phyloP scores from a whole-genome alignment of 2,329 filamentous ascomycete species.

The Colletotrichum shisoi region DNA sequence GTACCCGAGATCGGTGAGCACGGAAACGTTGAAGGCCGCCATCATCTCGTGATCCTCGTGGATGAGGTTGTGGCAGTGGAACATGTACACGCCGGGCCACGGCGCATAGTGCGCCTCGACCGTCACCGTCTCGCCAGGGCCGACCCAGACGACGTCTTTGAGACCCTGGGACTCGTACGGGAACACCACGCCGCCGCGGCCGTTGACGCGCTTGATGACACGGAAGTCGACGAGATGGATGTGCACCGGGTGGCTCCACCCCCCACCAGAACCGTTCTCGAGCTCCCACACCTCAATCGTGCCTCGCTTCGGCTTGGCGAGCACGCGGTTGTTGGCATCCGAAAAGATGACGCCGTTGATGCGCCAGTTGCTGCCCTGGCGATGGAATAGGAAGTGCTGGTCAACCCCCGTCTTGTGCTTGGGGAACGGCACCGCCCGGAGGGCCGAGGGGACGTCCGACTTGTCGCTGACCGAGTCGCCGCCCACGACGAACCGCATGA shows the following conservation, averaged over 20 bases:
- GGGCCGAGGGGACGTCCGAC: slow-evolving; percentile 39
- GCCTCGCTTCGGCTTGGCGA: slow-evolving; percentile 53
- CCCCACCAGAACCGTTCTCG: slow-evolving; percentile 53
- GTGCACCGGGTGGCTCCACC: slow-evolving; percentile 59
- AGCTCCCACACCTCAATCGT: slow-evolving; percentile 54
- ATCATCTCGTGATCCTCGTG: slow-evolving; percentile 57
- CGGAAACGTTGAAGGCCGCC: slow-evolving; percentile 55
- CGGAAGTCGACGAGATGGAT: slow-evolving; percentile 64
- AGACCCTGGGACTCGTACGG: slow-evolving; percentile 59
- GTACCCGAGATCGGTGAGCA: slow-evolving; percentile 50
- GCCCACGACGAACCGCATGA: slow-evolving; percentile 56
- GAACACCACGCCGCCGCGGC: slow-evolving; percentile 46
- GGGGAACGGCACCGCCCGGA: slow-evolving; percentile 40
- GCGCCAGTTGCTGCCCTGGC: slow-evolving; percentile 46
- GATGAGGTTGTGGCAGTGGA: slow-evolving; percentile 56
- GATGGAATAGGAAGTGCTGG: slow-evolving; percentile 39
- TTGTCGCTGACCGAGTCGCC: slow-evolving; percentile 45
- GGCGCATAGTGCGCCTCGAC: slow-evolving; percentile 60
- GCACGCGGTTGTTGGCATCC: slow-evolving; percentile 53
- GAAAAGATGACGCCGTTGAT: slow-evolving; percentile 56
- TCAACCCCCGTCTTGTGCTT: slow-evolving; percentile 33
- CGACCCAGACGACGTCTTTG: slow-evolving; percentile 63
- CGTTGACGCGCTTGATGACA: slow-evolving; percentile 55
- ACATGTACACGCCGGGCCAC: slow-evolving; percentile 60
- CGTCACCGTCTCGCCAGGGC: slow-evolving; percentile 55